A percentile compares a stretch with the other conserved stretches of the same genome.
phyloP scores from a whole-genome alignment of 192 early-diverging fungal genomes.

The Piromyces sp. region DNA sequence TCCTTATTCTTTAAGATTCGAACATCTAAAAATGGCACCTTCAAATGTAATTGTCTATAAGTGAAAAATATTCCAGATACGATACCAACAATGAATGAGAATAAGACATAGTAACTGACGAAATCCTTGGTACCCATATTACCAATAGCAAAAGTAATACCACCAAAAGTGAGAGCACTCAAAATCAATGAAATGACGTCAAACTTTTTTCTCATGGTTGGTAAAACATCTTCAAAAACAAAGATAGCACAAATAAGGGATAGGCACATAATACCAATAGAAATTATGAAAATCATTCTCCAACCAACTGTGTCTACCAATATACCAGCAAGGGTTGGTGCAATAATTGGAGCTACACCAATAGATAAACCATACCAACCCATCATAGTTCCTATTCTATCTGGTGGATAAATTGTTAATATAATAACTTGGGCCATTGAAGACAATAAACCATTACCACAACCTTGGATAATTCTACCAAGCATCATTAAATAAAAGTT shows the following conservation, averaged over 20 bases:
- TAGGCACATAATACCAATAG: not conserved
- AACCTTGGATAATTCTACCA: not conserved
- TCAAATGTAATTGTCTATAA: not conserved
- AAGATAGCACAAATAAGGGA: not conserved
- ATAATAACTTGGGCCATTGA: not conserved
- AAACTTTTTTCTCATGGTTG: not conserved
- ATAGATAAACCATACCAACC: not conserved
- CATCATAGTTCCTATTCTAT: not conserved
- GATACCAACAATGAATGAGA: not conserved
- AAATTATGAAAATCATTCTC: not conserved
- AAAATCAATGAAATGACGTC: not conserved
- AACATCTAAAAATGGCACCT: not conserved
- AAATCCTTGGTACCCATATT: not conserved
- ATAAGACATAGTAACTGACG: not conserved
- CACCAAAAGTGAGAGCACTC: not conserved
- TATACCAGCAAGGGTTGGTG: not conserved
- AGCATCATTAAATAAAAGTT: not conserved
- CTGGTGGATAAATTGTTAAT: not conserved
- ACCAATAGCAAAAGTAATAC: not conserved
- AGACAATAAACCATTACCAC: not conserved
- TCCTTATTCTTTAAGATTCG: not conserved
- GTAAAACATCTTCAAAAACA: not conserved
- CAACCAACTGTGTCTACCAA: not conserved
- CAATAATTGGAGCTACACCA: not conserved
- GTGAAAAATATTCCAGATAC: not conserved